These are phyloP conservation scores for Chaetomium olivaceum DNA, from an alignment of 2,329 filamentous ascomycete species.

Conservation along the genomic window DNA sequence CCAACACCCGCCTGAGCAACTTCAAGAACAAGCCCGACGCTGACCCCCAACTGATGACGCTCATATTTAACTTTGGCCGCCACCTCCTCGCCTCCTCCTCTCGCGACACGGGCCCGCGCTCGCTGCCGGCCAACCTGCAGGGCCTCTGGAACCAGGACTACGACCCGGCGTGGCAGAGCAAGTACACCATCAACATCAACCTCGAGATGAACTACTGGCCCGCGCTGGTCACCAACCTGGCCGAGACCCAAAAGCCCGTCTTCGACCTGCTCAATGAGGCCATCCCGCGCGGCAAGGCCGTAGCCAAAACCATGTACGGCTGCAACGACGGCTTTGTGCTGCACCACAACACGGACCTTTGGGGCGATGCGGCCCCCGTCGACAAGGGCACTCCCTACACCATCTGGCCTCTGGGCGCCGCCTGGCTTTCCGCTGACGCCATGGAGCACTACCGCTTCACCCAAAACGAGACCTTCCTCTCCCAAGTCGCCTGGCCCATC, in stretches of 20 bases:
- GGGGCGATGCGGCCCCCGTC: slow-evolving; percentile 29
- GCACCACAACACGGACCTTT: slow-evolving; percentile 32
- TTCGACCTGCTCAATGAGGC: slow-evolving; percentile 42
- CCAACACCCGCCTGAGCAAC: background rate
- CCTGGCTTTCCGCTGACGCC: slow-evolving; percentile 44
- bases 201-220: slow-evolving; percentile 47
- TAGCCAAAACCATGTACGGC: slow-evolving; percentile 29
- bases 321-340: slow-evolving; percentile 22
- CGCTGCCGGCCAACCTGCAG: slow-evolving; percentile 46
- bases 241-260: slow-evolving; percentile 40
- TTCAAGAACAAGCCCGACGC: slow-evolving; percentile 3
- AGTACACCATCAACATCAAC: slow-evolving; percentile 50
- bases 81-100: slow-evolving; percentile 10
- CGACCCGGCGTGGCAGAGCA: slow-evolving; percentile 44
- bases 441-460: slow-evolving; percentile 44
- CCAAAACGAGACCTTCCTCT: slow-evolving; percentile 36
- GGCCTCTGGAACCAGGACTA: slow-evolving; percentile 47
- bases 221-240: slow-evolving; percentile 33
- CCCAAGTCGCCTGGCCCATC: slow-evolving; percentile 33
- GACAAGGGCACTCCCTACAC: slow-evolving; percentile 33
- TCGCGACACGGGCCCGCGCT: slow-evolving; percentile 32
- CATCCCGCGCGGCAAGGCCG: slow-evolving; percentile 26
- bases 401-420: slow-evolving; percentile 44
- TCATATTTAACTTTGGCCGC: slow-evolving; percentile 12
- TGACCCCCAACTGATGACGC: slow-evolving; percentile 8